phyloP scores from a whole-genome alignment of 495 filamentous ascomycete species.

The Cenococcum geophilum region DNA sequence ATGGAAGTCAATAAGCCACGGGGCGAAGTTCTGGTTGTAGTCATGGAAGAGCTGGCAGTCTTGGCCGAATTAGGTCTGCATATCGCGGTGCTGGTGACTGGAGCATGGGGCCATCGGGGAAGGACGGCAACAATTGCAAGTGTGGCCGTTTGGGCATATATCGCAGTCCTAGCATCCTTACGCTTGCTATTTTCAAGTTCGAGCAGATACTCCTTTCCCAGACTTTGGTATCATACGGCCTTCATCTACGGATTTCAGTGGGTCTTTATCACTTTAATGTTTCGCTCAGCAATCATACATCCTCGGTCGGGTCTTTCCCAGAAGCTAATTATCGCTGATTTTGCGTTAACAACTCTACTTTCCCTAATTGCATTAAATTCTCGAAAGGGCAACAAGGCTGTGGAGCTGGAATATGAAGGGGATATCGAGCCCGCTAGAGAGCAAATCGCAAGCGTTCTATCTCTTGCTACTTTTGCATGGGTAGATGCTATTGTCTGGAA shows the following conservation, averaged over 20 bases:
- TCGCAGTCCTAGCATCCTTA: constrained; percentile 64
- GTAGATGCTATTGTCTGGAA: constrained; percentile 82
- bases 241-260: constrained; percentile 79
- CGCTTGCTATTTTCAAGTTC: constrained; percentile 67
- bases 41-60: constrained; percentile 69
- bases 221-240: constrained; percentile 90
- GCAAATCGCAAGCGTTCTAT: constrained; percentile 79
- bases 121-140: constrained; percentile 57
- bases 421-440: constrained; percentile 79
- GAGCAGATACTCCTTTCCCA: constrained; percentile 55
- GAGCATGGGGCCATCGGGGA: constrained; percentile 51
- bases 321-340: constrained; percentile 60
- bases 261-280: constrained; percentile 65
- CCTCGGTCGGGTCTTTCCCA: constrained; percentile 57
- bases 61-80: constrained; percentile 64
- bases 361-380: constrained; percentile 70
- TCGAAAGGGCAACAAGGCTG: constrained; percentile 84
- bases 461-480: constrained; percentile 84
- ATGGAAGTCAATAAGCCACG: constrained; percentile 71
- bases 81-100: constrained; percentile 51
- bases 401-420: constrained; percentile 79
- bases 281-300: constrained; percentile 82
- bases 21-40: constrained; percentile 61
- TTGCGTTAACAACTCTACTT: constrained; percentile 66
- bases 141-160: constrained; percentile 72